These are phyloP conservation scores for Hirschioporus abietinus DNA, from an alignment of 768 basidiomycete species.

Conservation along the genomic window DNA sequence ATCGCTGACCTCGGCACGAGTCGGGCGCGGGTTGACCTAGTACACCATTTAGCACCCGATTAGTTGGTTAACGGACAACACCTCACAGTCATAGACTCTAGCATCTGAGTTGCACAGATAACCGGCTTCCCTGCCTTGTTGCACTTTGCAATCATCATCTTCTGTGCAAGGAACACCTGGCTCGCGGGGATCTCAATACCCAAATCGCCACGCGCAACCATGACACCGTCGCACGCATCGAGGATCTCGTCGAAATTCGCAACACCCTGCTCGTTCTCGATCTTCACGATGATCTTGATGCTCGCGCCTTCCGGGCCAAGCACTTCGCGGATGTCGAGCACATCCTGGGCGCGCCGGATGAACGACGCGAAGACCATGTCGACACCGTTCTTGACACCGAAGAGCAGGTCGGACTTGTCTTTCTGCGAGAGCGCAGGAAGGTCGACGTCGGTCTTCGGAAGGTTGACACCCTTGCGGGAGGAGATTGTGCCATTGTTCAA, in stretches of 20 bases:
- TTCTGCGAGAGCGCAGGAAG: slow-evolving; percentile 96
- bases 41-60: background rate
- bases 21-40: slow-evolving; percentile 96
- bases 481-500: slow-evolving; percentile 90
- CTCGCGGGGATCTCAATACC: slow-evolving; percentile 99
- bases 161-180: slow-evolving; percentile 98
- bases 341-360: slow-evolving; percentile 93
- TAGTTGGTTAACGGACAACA: background rate
- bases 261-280: slow-evolving; percentile 99
- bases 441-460: slow-evolving; percentile 97
- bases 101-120: slow-evolving; percentile 99
- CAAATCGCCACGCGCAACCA: slow-evolving; percentile 99
- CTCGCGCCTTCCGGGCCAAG: slow-evolving; percentile 91
- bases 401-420: slow-evolving; percentile 92
- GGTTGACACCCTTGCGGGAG: slow-evolving; percentile 98
- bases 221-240: slow-evolving; percentile 93
- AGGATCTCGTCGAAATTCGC: slow-evolving; percentile 99
- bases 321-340: slow-evolving; percentile 86
- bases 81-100: slow-evolving; percentile 95
- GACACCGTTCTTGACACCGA: slow-evolving; percentile 95
- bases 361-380: slow-evolving; percentile 99
- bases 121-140: slow-evolving; percentile 97
- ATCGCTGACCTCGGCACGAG: slow-evolving; percentile 98
- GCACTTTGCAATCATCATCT: slow-evolving; percentile 99
- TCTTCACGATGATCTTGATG: slow-evolving; percentile 99